Base-by-base conservation (phyloP, 176 grass and related monocot species). In the Rhynchospora tenuis region DNA sequence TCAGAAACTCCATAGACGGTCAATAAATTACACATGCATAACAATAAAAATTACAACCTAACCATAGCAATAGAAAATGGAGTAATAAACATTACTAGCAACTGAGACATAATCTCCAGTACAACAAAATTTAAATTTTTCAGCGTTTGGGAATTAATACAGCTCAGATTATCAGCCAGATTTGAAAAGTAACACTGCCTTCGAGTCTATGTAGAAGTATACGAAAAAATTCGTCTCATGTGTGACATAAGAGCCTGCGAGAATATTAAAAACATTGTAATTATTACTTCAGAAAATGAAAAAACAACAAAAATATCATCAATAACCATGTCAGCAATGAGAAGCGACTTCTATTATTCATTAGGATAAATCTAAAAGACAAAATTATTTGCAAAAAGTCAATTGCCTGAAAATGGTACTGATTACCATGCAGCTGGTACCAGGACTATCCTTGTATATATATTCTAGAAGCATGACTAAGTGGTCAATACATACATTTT, bases 171-270 rank as follows among this genome's bases (percentile, higher is more conserved):
- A 68, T 94, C 88, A 95, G 76, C 93, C 90, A 83, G 90, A 95
- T 81, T 95, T 95, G 84, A 95, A 95, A 82, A 92, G 84, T 81
- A 95, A 85, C 16, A 92, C 90, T 9, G 93, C 93, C 84, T 95
- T 95, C 61, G 93, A 92, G 23, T 95, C 88, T 28, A 95, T 87
- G 88, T 92, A 95, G 78, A 95, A 95, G 64, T 95, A 95, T 33
- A 92, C 84, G 78, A 95, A 95, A 70, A 81, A 92, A 85, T 95
- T 95, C 4, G 93, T 95, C 73, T 95, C 93, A 3, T 95, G 93
- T 0, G 93, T 95, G 77, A 95, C 93, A 9, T 92, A 95, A 0
- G 93, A 95, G 81, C 93, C 93, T 95, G 81, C 63, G 86, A 51
- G 3, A 7, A 26, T 2, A 73, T 84, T 80, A 81, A 73, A 26